A percentile compares a stretch with the other conserved stretches of the same genome.
These are phyloP conservation scores for Trametes sp. DNA, from an alignment of 1,284 basidiomycete genomes.

Conservation along the genomic window DNA sequence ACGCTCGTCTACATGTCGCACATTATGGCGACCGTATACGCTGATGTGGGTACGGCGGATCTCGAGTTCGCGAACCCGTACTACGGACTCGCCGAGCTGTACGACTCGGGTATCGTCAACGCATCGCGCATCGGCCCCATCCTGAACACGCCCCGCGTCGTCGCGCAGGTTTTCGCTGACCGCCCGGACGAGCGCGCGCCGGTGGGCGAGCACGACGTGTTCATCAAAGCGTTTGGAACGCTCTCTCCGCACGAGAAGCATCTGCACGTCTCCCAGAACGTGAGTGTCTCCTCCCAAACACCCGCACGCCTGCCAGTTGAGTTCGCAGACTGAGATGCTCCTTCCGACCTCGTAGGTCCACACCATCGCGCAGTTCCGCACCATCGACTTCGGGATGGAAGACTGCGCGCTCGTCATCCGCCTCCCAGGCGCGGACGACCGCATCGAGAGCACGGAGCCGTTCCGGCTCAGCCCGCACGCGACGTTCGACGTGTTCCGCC, in stretches of 20 bases:
- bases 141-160: constrained; percentile 34
- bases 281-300: constrained; percentile 9
- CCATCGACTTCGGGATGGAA: constrained; percentile 40
- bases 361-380: constrained; percentile 37
- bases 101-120: constrained; percentile 30
- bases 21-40: constrained; percentile 29
- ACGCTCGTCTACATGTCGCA: constrained; percentile 30
- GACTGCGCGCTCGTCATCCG: constrained; percentile 37
- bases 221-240: constrained; percentile 31
- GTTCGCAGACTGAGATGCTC: neutral
- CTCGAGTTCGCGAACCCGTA: constrained; percentile 37
- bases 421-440: constrained; percentile 30
- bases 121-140: constrained; percentile 34
- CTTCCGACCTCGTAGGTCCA: constrained; percentile 21
- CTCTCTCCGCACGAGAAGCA: constrained; percentile 36
- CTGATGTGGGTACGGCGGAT: constrained; percentile 22
- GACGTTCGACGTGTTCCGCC: constrained; percentile 31
- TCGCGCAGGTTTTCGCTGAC: constrained; percentile 32
- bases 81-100: constrained; percentile 38
- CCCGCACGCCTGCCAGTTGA: too few species aligned
- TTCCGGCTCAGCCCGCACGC: constrained; percentile 28
- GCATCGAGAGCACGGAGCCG: constrained; percentile 31
- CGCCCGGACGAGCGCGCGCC: constrained; percentile 34
- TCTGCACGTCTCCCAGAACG: constrained; percentile 28
- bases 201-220: constrained; percentile 34